Evolutionary conservation across 2,329 filamentous ascomycete genomes (phyloP).

Genomic region (Epichloe sp.): DNA sequence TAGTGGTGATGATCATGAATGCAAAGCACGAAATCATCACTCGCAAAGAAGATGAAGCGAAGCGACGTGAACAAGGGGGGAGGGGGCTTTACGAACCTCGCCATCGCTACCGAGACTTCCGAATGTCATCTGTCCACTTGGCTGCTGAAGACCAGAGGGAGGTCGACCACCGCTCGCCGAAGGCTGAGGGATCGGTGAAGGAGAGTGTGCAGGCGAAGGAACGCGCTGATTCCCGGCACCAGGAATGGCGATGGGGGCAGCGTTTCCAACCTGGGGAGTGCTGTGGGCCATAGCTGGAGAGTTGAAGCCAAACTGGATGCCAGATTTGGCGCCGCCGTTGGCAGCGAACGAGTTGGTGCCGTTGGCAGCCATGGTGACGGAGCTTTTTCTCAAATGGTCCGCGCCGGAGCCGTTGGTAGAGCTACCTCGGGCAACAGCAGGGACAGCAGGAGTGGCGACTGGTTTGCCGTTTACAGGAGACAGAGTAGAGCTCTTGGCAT

Average conservation of each 20-base stretch:
- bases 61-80: slow-evolving; percentile 3
- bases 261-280: slow-evolving; percentile 43
- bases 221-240: slow-evolving; percentile 49
- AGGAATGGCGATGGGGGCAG: slow-evolving; percentile 50
- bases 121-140: slow-evolving; percentile 59
- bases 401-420: slow-evolving; percentile 54
- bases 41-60: slow-evolving; percentile 4
- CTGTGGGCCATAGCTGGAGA: slow-evolving; percentile 55
- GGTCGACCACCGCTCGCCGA: slow-evolving; percentile 75
- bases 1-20: slow-evolving; percentile 5
- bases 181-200: slow-evolving; percentile 85
- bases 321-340: slow-evolving; percentile 56
- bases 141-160: slow-evolving; percentile 59
- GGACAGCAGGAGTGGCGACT: slow-evolving; percentile 56
- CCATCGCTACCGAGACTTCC: slow-evolving; percentile 73
- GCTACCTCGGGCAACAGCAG: slow-evolving; percentile 51
- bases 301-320: slow-evolving; percentile 74
- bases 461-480: slow-evolving; percentile 78
- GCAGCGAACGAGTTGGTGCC: slow-evolving; percentile 61
- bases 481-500: slow-evolving; percentile 51
- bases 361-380: slow-evolving; percentile 81
- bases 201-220: slow-evolving; percentile 74
- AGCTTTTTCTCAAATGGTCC: slow-evolving; percentile 75
- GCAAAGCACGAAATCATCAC: not conserved
- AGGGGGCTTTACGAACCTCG: slow-evolving; percentile 48